Evolutionary conservation across 148 eudicot species (phyloP), one percentile per base, ranked within the genome.

Genomic region (Cornus kousa): DNA sequence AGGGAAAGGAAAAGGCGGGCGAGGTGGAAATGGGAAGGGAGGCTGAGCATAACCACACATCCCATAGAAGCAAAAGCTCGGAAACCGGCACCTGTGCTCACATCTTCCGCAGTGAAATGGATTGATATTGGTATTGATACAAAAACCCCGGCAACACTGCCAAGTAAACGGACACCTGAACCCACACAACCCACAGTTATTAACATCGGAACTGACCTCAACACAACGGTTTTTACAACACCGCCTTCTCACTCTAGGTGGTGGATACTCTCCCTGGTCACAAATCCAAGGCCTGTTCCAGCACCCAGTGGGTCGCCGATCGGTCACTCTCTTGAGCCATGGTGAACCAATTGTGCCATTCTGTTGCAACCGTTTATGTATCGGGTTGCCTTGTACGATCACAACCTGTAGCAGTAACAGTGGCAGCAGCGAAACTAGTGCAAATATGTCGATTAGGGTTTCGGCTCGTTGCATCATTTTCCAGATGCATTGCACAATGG

Each of bases 161-260:
- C 94, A 84, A 68, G 88, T 84, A 72, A 90, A 95, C 0, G 90
- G 97, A 35, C 98, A 95, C 60, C 89, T 82, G 9, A 88, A 11
- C 14, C 97, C 97, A 60, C 98, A 95, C 24, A 87, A 71, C 11
- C 97, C 98, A 39, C 98, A 95, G 48, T 95, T 93, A 11, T 89
- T 48, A 7, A 82, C 76, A 53, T 95, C 94, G 0, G 83, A 81
- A 0, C 37, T 79, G 40, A 89, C 81, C 24, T 91, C 97, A 3
- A 91, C 79, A 62, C 98, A 95, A 0, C 87, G 89, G 67, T 93
- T 87, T 50, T 28, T 74, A 64, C 98, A 95, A 79, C 98, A 95
- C 9, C 78, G 8, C 43, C 71, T 80, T 31, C 78, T 80, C 24
- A 77, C 46, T 43, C 80, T 77, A 2, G 87, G 86, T 0, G 87